Percentiles rank a stretch among this genome's conserved stretches.
Evolutionary conservation across 140 eudicot genomes (phyloP).

Genomic region (Flaveria floridana): DNA sequence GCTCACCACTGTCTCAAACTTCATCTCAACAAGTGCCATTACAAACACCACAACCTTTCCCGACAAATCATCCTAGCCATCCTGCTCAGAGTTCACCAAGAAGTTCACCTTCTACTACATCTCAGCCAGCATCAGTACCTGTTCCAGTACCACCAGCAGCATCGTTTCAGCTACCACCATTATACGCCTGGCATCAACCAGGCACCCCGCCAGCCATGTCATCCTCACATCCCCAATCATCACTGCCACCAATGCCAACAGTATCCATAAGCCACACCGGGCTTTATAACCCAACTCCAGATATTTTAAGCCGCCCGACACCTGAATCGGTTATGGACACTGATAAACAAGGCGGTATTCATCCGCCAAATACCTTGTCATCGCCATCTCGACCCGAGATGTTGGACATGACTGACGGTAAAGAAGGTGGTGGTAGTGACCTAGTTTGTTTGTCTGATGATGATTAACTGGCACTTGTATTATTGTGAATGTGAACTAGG

Average conservation of each 20-base stretch:
- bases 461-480: conserved; percentile 36
- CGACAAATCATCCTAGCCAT: conserved; percentile 20
- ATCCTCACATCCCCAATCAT: conserved; percentile 26
- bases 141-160: conserved; percentile 14
- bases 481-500: conserved; percentile 4
- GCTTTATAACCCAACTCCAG: conserved; percentile 27
- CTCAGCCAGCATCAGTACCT: conserved; percentile 27
- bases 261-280: conserved; percentile 32
- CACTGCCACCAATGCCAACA: conserved; percentile 38
- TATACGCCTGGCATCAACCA: conserved; percentile 3
- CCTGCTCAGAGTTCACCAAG: conserved; percentile 26
- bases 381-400: conserved; percentile 31
- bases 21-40: conserved; percentile 22
- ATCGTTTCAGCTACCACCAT: conserved; percentile 17
- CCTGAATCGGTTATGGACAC: conserved; percentile 39
- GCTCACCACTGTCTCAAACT: conserved; percentile 30
- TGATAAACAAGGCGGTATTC: conserved; percentile 31
- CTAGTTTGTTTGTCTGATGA: conserved; percentile 77
- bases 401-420: conserved; percentile 31
- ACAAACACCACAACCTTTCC: conserved; percentile 26
- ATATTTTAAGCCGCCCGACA: conserved; percentile 27
- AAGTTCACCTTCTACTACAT: conserved; percentile 23
- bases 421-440: conserved; percentile 28
- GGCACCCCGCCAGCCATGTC: conserved; percentile 16
- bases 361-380: conserved; percentile 17